phyloP scores from a whole-genome alignment of 345 rosid genomes.

The Pugionium cornutum region DNA sequence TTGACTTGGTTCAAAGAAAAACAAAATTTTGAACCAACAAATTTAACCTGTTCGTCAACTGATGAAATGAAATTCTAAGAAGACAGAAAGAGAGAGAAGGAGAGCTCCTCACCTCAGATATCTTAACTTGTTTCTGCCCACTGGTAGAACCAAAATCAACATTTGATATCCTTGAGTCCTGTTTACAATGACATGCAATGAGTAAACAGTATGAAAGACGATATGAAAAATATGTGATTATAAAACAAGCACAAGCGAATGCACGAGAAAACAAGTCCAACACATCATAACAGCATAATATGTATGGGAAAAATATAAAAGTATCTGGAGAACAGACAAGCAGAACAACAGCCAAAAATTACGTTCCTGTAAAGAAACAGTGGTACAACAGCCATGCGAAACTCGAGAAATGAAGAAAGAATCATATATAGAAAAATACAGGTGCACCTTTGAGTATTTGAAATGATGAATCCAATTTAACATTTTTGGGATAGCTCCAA shows the following conservation, averaged over 20 bases:
- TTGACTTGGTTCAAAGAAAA: slow-evolving; percentile 13
- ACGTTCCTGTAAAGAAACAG: slow-evolving; percentile 15
- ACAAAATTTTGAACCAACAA: neutral
- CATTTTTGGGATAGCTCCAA: slow-evolving; percentile 73
- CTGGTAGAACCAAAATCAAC: slow-evolving; percentile 78
- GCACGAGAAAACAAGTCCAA: slow-evolving; percentile 24
- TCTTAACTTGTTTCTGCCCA: slow-evolving; percentile 54
- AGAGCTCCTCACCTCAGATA: slow-evolving; percentile 69
- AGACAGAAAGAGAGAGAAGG: slow-evolving; percentile 23
- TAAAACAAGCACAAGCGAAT: slow-evolving; percentile 13
- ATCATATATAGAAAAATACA: slow-evolving; percentile 26
- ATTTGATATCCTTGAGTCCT: slow-evolving; percentile 53
- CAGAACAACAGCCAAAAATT: slow-evolving; percentile 15
- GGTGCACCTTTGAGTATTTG: slow-evolving; percentile 66
- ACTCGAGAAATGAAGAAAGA: slow-evolving; percentile 11
- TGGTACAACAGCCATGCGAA: slow-evolving; percentile 21
- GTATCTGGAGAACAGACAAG: slow-evolving; percentile 10
- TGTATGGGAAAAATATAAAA: neutral
- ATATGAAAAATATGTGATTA: neutral
- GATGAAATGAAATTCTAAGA: slow-evolving; percentile 21
- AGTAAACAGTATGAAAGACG: slow-evolving; percentile 10
- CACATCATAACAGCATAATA: slow-evolving; percentile 14
- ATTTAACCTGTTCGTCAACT: slow-evolving; percentile 9
- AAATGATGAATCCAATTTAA: slow-evolving; percentile 68
- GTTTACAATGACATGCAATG: slow-evolving; percentile 31